These are phyloP conservation scores for Fusarium secorum DNA, from an alignment of 2,329 filamentous ascomycete genomes.

Conservation along the genomic window DNA sequence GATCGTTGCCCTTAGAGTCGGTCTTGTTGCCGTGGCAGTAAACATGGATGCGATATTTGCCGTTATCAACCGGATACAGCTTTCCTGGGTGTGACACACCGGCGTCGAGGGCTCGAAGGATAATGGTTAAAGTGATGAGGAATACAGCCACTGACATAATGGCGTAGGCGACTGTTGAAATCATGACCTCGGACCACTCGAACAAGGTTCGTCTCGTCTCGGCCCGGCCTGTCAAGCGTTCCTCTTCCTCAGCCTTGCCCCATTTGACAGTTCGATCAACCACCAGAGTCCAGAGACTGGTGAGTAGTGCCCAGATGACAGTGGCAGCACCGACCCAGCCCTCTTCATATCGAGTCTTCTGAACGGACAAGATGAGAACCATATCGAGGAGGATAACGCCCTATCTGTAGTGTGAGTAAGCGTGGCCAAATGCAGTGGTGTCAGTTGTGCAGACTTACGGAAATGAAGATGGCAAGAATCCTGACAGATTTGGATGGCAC, in stretches of 20 bases:
- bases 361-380: constrained; percentile 80
- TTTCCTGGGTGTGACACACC: constrained; percentile 77
- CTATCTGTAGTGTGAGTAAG: constrained; percentile 30
- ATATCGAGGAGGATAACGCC: constrained; percentile 65
- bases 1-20: constrained; percentile 57
- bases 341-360: constrained; percentile 80
- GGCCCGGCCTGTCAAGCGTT: constrained; percentile 85
- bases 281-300: constrained; percentile 79
- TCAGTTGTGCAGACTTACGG: constrained; percentile 43
- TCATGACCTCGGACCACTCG: constrained; percentile 84
- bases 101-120: constrained; percentile 81
- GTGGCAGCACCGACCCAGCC: constrained; percentile 90
- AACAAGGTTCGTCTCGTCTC: constrained; percentile 82
- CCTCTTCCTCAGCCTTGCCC: constrained; percentile 93
- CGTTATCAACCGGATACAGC: constrained; percentile 79
- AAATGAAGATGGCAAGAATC: constrained; percentile 73
- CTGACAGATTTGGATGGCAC: constrained; percentile 82
- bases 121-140: constrained; percentile 80
- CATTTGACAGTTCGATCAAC: constrained; percentile 86
- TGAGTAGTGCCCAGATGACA: constrained; percentile 80
- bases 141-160: constrained; percentile 73
- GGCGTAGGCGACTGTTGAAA: constrained; percentile 75
- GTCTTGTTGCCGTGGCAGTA: constrained; percentile 79
- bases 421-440: constrained; percentile 32
- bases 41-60: constrained; percentile 87